phyloP scores from a whole-genome alignment of 202 grass and related monocot genomes.

The Panicum virgatum region DNA sequence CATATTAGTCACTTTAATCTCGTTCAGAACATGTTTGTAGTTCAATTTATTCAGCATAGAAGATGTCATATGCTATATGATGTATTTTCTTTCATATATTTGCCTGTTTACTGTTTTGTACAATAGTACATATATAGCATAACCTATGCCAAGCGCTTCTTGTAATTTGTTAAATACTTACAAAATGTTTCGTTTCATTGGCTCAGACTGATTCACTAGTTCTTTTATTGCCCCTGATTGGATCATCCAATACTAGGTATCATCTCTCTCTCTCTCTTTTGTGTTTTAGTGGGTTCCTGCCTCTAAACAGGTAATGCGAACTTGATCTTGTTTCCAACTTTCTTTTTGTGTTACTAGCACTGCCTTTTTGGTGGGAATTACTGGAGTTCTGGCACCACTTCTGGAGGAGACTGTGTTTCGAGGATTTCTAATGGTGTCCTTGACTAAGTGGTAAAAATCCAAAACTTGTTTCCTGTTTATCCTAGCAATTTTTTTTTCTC shows the following conservation, averaged over 20 bases:
- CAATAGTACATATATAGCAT: neutral
- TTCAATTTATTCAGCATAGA: constrained; percentile 14
- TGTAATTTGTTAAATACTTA: neutral
- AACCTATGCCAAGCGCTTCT: neutral
- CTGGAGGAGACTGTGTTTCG: constrained; percentile 96
- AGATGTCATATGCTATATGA: neutral
- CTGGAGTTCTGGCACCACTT: constrained; percentile 91
- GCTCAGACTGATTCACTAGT: constrained; percentile 85
- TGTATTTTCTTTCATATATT: neutral
- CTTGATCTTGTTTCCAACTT: constrained; percentile 25
- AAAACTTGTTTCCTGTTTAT: neutral
- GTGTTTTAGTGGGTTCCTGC: constrained; percentile 14
- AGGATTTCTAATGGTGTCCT: constrained; percentile 89
- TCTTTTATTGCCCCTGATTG: constrained; percentile 81
- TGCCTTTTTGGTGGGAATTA: constrained; percentile 82
- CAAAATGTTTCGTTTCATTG: neutral
- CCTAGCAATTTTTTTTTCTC: constrained; percentile 15
- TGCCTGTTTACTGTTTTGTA: too few species aligned
- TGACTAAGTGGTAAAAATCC: constrained; percentile 80
- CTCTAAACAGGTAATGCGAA: constrained; percentile 1
- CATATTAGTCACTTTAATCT: neutral
- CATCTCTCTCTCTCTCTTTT: constrained; percentile 20
- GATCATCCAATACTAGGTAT: constrained; percentile 85
- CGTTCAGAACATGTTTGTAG: constrained; percentile 11
- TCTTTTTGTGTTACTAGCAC: constrained; percentile 57